phyloP scores from a whole-genome alignment of 495 filamentous ascomycete species.

The Aspergillus cavernicola region DNA sequence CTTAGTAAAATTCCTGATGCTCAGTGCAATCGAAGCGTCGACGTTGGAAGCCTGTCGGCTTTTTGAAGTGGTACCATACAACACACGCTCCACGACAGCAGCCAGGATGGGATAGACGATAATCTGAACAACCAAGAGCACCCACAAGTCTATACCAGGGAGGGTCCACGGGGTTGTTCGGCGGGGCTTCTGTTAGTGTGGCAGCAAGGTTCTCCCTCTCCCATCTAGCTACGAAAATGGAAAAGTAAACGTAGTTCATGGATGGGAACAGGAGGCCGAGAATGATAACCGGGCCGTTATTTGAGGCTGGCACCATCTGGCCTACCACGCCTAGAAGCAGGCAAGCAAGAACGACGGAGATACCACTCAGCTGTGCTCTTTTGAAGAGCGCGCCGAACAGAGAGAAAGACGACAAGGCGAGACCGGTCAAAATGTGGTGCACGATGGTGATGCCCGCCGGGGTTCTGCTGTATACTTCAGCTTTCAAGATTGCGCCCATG shows the following conservation, averaged over 20 bases:
- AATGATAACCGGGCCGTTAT: slow-evolving; percentile 54
- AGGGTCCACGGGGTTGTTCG: slow-evolving; percentile 57
- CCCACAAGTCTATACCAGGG: slow-evolving; percentile 62
- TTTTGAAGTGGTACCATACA: slow-evolving; percentile 70
- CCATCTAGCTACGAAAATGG: slow-evolving; percentile 63
- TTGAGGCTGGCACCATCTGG: slow-evolving; percentile 55
- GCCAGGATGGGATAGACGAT: slow-evolving; percentile 68
- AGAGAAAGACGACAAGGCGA: slow-evolving; percentile 63
- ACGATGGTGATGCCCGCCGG: slow-evolving; percentile 57
- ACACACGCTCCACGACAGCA: slow-evolving; percentile 63
- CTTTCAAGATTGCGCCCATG: slow-evolving; percentile 56
- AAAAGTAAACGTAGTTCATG: slow-evolving; percentile 73
- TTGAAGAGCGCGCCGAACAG: slow-evolving; percentile 74
- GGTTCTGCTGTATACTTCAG: slow-evolving; percentile 60
- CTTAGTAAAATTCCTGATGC: slow-evolving; percentile 67
- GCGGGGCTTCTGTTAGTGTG: slow-evolving; percentile 54
- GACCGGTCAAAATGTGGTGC: slow-evolving; percentile 59
- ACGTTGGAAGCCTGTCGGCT: slow-evolving; percentile 50
- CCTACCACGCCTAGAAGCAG: slow-evolving; percentile 65
- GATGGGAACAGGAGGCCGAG: slow-evolving; percentile 71
- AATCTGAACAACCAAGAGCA: slow-evolving; percentile 70
- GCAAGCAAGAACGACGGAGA: slow-evolving; percentile 59
- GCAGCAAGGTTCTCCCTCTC: slow-evolving; percentile 53
- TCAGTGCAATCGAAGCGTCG: slow-evolving; percentile 48
- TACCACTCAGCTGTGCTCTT: slow-evolving; percentile 72